A percentile compares a stretch with the other conserved stretches of the same genome.
These are phyloP conservation scores for Myxozyma monticola DNA, from an alignment of 805 yeast species.

Conservation along the genomic window DNA sequence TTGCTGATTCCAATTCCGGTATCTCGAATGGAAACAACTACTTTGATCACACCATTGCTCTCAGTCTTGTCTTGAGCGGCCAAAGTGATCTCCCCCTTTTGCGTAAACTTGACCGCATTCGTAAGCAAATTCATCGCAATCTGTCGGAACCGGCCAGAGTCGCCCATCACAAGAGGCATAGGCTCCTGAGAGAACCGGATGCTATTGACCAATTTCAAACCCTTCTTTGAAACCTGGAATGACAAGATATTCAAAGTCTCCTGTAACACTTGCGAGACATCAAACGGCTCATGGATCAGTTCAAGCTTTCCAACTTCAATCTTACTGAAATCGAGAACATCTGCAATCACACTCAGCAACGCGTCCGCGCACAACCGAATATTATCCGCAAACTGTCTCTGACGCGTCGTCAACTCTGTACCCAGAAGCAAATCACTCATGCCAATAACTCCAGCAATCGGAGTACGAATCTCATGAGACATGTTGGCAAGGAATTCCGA, in stretches of 20 bases:
- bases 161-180: conserved; percentile 45
- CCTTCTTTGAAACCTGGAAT: conserved; percentile 49
- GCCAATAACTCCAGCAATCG: conserved; percentile 53
- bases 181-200: conserved; percentile 43
- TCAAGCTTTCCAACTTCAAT: conserved; percentile 56
- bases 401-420: conserved; percentile 47
- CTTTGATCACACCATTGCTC: conserved; percentile 40
- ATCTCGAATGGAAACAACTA: conserved; percentile 45
- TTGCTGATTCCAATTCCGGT: conserved; percentile 56
- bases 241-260: conserved; percentile 48
- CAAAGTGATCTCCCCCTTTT: conserved; percentile 46
- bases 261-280: conserved; percentile 49
- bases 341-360: conserved; percentile 54
- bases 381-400: conserved; percentile 54
- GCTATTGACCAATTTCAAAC: conserved; percentile 48
- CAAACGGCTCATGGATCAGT: conserved; percentile 47
- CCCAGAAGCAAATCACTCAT: conserved; percentile 53
- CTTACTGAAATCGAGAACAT: conserved; percentile 55
- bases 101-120: conserved; percentile 55
- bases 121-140: conserved; percentile 54
- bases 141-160: conserved; percentile 52
- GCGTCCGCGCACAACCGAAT: conserved; percentile 53
- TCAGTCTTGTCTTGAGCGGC: conserved; percentile 39
- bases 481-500: conserved; percentile 55
- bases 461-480: conserved; percentile 61